Conservation (phyloP, 495 filamentous ascomycete genomes). For the Massariosphaeria phaeospora region DNA sequence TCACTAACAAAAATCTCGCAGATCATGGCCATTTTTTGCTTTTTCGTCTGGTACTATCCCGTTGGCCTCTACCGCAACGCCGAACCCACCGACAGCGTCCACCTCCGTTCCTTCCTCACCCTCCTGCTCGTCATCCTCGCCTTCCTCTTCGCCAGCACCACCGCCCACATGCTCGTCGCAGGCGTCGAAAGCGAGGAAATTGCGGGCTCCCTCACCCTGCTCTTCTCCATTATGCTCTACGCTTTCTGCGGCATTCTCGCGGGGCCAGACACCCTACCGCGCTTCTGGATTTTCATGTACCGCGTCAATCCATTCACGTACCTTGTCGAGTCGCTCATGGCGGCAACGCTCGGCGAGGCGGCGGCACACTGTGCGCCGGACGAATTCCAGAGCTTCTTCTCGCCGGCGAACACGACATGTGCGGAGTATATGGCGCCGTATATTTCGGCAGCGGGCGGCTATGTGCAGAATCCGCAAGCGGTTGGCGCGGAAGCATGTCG, state of each 20-base stretch:
- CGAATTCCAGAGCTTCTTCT: conserved; percentile 55
- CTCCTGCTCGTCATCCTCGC: conserved; percentile 53
- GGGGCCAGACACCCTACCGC: conserved; percentile 54
- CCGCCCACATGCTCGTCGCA: conserved; percentile 59
- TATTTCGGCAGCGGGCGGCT: conserved; percentile 36
- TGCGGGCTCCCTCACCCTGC: conserved; percentile 59
- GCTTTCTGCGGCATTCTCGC: conserved; percentile 64
- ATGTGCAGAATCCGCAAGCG: neutral
- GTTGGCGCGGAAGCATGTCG: neutral
- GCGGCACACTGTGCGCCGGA: conserved; percentile 54
- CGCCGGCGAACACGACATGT: conserved; percentile 53
- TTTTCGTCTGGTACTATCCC: conserved; percentile 75
- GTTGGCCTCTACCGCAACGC: conserved; percentile 72
- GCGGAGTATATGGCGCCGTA: conserved; percentile 53
- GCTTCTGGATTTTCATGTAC: conserved; percentile 87
- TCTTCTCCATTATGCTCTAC: conserved; percentile 58
- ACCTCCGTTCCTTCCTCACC: conserved; percentile 60
- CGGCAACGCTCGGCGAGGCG: conserved; percentile 56
- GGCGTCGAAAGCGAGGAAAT: conserved; percentile 62
- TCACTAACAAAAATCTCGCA: conserved; percentile 36
- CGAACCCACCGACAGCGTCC: conserved; percentile 49
- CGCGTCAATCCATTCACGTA: conserved; percentile 72
- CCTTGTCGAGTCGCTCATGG: conserved; percentile 60
- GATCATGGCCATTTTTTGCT: conserved; percentile 65
- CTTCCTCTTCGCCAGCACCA: conserved; percentile 50